Percentiles rank a stretch among this genome's conserved stretches.
Conservation (phyloP, 2,329 filamentous ascomycete genomes). For the Paecilomyces niveus region DNA sequence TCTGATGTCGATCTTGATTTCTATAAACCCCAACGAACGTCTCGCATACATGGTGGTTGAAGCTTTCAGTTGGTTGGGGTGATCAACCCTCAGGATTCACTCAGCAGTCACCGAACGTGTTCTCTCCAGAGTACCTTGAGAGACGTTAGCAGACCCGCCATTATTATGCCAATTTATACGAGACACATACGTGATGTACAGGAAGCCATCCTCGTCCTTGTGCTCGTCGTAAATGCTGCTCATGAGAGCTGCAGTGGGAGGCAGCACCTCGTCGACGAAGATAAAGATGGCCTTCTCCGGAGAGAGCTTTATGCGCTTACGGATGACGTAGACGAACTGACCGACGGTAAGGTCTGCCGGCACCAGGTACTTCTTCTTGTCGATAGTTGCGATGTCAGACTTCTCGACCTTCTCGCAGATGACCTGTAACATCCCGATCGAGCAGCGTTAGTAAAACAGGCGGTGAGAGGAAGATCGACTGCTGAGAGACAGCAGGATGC, state of each 20-base stretch:
- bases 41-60: not conserved
- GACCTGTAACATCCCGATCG: constrained; percentile 52
- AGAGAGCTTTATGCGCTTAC: constrained; percentile 98
- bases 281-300: constrained; percentile 99
- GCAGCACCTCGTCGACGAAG: constrained; percentile 97
- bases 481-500: not conserved
- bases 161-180: not conserved
- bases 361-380: constrained; percentile 99
- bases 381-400: constrained; percentile 97
- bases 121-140: constrained; percentile 85
- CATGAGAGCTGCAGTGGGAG: constrained; percentile 95
- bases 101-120: constrained; percentile 70
- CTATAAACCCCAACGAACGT: not conserved
- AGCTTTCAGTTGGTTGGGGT: not conserved
- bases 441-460: constrained; percentile 21
- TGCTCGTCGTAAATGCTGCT: constrained; percentile 99
- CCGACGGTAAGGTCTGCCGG: constrained; percentile 96
- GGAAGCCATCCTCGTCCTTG: constrained; percentile 82
- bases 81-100: not conserved
- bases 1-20: not conserved
- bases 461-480: constrained; percentile 17
- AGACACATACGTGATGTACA: constrained; percentile 82
- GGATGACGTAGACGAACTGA: constrained; percentile 99
- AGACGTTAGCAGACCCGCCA: constrained; percentile 12
- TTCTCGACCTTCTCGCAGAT: constrained; percentile 99